Base-by-base conservation (phyloP, 352 stramenopile genomes). In the Globisporangium parvum region DNA sequence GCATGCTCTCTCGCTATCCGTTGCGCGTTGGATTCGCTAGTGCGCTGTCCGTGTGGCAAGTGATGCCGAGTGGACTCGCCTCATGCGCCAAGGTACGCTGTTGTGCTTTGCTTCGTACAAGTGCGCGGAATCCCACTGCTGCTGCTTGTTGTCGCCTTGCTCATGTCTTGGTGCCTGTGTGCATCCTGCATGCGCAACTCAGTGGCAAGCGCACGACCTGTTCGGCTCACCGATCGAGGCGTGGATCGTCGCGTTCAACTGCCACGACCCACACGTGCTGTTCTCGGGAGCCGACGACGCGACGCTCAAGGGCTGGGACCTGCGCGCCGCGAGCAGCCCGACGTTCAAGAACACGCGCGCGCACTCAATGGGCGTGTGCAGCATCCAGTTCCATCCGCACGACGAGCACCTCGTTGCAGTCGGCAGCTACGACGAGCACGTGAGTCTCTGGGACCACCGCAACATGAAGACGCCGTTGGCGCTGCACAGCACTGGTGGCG, bases 311-410 rank as follows among this genome's bases (percentile, higher is more conserved):
- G 82, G 80, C 47, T 94, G 84, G 84, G 84, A 94, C 59, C 54
- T 87, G 57, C 84, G 84, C 37, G 40, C 53, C n/a, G 49, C 20
- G 9, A 39, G 55, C 15, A 51, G 28, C 23, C 74, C 76, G 52
- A 77, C 69, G 20, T 87, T 91, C 65, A 71, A 82, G 67, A 80
- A 83, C 60, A 8, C 65, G 20, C 69, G 75, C 35, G 57, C 86
- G 54, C 85, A 88, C 65, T 76, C 72, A 1, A 93, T 92, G 82
- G 85, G 85, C 42, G 80, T 94, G 26, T 94, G 85, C 66, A 88
- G 77, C 67, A 87, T 94, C 57, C 85, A 94, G 64, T 91, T 81
- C 46, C 82, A 94, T 51, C 82, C 80, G 54, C 59, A 86, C 39
- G 51, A 87, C 47, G 69, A 80, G 50, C 59, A 69, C 17, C 59